Evolutionary conservation across 148 eudicot genomes (phyloP), one percentile per base, ranked within the genome.

Genomic region (Beta vulgaris): DNA sequence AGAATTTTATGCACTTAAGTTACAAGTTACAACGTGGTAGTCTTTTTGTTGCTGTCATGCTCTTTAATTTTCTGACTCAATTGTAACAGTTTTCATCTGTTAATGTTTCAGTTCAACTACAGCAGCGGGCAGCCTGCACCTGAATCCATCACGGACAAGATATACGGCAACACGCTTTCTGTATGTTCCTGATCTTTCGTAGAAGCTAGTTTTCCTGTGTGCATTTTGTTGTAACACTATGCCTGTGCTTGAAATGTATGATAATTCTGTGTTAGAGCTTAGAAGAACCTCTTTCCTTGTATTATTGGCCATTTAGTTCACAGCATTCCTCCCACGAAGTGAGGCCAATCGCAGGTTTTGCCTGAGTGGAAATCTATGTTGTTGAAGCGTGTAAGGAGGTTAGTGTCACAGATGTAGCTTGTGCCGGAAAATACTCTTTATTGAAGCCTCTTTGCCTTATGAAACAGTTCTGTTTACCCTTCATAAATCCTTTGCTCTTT

Each of bases 41-140:
- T 63, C 32, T 59, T 37, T 23, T 43, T 59, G 28, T 23, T 40
- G 31, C 10, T 23, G 23, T 58, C 26, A 48, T 57, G 23, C 23
- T 49, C 53, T 78, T 12, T 49, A n/a, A 21, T 28, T 61, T 76
- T 77, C 60, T 77, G 61, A 54, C 31, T 55, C 64, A 53, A 26
- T 35, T 78, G 59, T 59, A n/a, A 55, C 62, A 65, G 6, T 65
- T 78, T 71, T 42, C 13, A 12, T 48, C 23, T 42, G 44, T 48
- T 46, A 28, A 74, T 63, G 60, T 75, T 83, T 44, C 90, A 96
- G 98, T 92, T 96, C 88, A 96, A 96, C 83, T 92, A 91, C 86
- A 89, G 94, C 90, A 96, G 99, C 58, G 99, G 98, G 74, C 99
- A 96, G 84, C 99, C 99, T 69, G 98, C 99, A 71, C 97, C 99